Conservation (phyloP, 495 filamentous ascomycete genomes). For the Mycothermus thermophilus region DNA sequence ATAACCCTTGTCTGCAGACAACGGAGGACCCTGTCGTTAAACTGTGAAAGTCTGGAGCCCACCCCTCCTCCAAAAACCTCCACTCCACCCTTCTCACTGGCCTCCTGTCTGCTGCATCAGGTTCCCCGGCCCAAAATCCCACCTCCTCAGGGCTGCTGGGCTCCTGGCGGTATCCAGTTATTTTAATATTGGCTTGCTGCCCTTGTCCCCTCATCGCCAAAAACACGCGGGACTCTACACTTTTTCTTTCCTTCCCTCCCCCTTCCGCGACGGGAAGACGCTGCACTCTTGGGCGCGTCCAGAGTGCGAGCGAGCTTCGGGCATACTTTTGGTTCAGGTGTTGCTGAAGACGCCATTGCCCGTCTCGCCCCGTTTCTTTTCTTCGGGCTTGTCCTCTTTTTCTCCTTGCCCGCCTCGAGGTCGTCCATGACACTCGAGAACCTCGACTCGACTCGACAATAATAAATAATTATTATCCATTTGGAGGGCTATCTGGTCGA, state of each 20-base stretch:
- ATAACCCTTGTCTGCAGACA: slow-evolving; percentile 5
- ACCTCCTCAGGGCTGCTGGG: slow-evolving; percentile 5
- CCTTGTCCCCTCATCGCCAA: slow-evolving; percentile 12
- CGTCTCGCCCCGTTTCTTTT: too few relatives aligned
- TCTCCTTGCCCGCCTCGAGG: too few relatives aligned
- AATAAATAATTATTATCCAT: too few relatives aligned
- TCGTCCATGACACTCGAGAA: too few relatives aligned
- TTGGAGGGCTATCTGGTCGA: too few relatives aligned
- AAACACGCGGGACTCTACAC: slow-evolving; percentile 4
- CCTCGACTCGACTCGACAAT: too few relatives aligned
- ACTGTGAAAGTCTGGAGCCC: too few relatives aligned
- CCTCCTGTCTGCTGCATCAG: too few relatives aligned
- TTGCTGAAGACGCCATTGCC: background rate
- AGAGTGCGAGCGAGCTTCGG: slow-evolving; percentile 4
- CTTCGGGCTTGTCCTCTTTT: too few relatives aligned
- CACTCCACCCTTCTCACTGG: too few relatives aligned
- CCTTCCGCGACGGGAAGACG: slow-evolving; percentile 7
- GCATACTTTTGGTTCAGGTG: background rate
- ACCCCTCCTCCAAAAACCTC: too few relatives aligned
- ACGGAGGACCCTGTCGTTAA: background rate
- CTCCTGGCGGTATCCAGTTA: slow-evolving; percentile 5
- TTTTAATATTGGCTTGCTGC: slow-evolving; percentile 9
- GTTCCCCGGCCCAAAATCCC: slow-evolving; percentile 6
- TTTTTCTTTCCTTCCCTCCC: slow-evolving; percentile 2
- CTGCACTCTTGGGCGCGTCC: slow-evolving; percentile 5